Conservation (phyloP, 2,329 filamentous ascomycete genomes). For the Hypoxylon sp. region DNA sequence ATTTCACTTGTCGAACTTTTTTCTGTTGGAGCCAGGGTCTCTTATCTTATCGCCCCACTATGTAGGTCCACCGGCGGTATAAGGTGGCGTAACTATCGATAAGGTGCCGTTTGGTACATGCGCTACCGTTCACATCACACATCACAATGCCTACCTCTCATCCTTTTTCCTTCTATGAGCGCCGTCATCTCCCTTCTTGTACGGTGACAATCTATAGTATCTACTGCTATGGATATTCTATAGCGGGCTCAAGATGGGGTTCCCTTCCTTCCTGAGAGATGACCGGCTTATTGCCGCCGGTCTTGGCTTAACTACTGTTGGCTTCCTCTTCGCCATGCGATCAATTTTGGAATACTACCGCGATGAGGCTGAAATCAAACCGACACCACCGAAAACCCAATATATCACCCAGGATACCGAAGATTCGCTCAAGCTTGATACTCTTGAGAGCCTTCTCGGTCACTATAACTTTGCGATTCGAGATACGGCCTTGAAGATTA, state of each 20-base stretch:
- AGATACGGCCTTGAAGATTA: conserved; percentile 74
- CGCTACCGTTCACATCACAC: conserved; percentile 8
- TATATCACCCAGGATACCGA: conserved; percentile 84
- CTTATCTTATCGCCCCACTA: conserved; percentile 48
- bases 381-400: conserved; percentile 74
- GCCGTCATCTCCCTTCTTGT: conserved; percentile 1
- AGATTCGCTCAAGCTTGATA: conserved; percentile 76
- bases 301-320: conserved; percentile 71
- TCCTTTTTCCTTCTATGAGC: neutral
- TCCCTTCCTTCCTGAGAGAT: conserved; percentile 60
- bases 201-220: neutral
- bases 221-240: conserved; percentile 31
- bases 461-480: conserved; percentile 81
- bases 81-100: conserved; percentile 21
- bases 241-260: conserved; percentile 57
- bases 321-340: conserved; percentile 71
- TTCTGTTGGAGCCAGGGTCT: conserved; percentile 8
- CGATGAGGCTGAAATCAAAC: conserved; percentile 76
- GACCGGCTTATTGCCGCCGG: conserved; percentile 68
- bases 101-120: neutral
- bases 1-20: conserved; percentile 28
- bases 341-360: conserved; percentile 72
- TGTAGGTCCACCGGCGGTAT: neutral
- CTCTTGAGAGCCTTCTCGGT: conserved; percentile 75
- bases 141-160: neutral